Evolutionary conservation across 2,329 filamentous ascomycete genomes (phyloP).

Genomic region (Moelleriella libera): DNA sequence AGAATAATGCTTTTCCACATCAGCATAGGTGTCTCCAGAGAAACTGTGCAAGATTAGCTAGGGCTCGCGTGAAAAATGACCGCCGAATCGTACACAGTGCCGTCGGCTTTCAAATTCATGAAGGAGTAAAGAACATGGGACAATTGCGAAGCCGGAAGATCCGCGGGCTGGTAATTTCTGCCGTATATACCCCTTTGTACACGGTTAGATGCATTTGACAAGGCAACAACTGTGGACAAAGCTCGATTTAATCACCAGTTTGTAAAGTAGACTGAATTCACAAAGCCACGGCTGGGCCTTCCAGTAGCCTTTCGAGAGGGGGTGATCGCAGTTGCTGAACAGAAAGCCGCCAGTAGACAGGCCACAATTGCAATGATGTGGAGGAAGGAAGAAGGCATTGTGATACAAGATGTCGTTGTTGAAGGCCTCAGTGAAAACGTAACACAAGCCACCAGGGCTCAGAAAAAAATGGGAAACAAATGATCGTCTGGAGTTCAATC

Average conservation of each 20-base stretch:
- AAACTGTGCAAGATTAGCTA: slow-evolving; percentile 22
- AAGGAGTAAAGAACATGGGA: slow-evolving; percentile 75
- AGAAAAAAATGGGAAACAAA: neutral
- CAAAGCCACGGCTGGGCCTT: slow-evolving; percentile 8
- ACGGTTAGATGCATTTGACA: neutral
- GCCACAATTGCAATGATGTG: slow-evolving; percentile 13
- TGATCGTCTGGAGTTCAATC: no score
- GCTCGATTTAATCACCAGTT: slow-evolving; percentile 25
- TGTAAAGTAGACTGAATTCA: slow-evolving; percentile 30
- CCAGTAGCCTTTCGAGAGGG: slow-evolving; percentile 3
- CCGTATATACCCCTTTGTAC: slow-evolving; percentile 53
- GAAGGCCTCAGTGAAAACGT: neutral
- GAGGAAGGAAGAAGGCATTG: slow-evolving; percentile 13
- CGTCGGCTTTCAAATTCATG: slow-evolving; percentile 57
- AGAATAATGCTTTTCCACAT: slow-evolving; percentile 59
- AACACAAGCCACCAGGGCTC: neutral
- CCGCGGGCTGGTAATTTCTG: slow-evolving; percentile 56
- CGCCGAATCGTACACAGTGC: slow-evolving; percentile 45
- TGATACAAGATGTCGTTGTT: neutral
- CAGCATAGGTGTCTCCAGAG: slow-evolving; percentile 55
- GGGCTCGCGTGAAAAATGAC: neutral
- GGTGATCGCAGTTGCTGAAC: slow-evolving; percentile 9
- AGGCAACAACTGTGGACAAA: neutral
- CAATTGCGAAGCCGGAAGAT: slow-evolving; percentile 54
- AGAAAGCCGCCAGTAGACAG: slow-evolving; percentile 10